Conservation (phyloP, 805 yeast species). For the Wickerhamomyces bisporus region DNA sequence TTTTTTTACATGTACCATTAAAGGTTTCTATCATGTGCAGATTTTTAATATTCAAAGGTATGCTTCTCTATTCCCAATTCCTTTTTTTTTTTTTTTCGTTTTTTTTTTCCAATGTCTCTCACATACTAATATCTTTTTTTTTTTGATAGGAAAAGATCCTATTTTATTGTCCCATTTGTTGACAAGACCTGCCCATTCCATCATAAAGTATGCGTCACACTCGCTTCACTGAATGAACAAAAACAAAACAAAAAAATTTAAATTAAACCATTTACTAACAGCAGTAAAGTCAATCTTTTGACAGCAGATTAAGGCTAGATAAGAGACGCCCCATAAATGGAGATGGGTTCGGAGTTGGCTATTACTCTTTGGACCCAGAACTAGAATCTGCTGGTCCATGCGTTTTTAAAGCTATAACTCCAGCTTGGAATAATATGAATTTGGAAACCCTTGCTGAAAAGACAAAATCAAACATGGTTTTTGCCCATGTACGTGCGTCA, state of each 20-base stretch:
- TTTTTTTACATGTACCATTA: too few relatives aligned
- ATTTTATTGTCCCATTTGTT: slow-evolving; percentile 79
- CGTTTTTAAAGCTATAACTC: slow-evolving; percentile 91
- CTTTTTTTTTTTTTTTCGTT: too few relatives aligned
- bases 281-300: slow-evolving; percentile 66
- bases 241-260: neutral
- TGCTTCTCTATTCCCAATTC: too few relatives aligned
- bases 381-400: slow-evolving; percentile 70
- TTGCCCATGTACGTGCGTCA: slow-evolving; percentile 95
- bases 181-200: slow-evolving; percentile 95
- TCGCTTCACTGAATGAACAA: too few relatives aligned
- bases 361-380: slow-evolving; percentile 62
- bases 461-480: slow-evolving; percentile 77
- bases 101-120: neutral
- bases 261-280: slow-evolving; percentile 1
- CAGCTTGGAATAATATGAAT: slow-evolving; percentile 96
- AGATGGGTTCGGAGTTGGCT: slow-evolving; percentile 97
- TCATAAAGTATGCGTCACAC: slow-evolving; percentile 61
- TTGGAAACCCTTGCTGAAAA: slow-evolving; percentile 80
- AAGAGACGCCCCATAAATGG: slow-evolving; percentile 92
- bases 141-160: slow-evolving; percentile 78
- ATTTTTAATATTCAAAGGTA: slow-evolving; percentile 75
- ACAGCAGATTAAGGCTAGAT: slow-evolving; percentile 81
- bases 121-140: too few relatives aligned
- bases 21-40: slow-evolving; percentile 83